A percentile compares a stretch with the other conserved stretches of the same genome.
phyloP scores from a whole-genome alignment of 192 early-diverging fungal species.

The Coemansia guatemalensis region DNA sequence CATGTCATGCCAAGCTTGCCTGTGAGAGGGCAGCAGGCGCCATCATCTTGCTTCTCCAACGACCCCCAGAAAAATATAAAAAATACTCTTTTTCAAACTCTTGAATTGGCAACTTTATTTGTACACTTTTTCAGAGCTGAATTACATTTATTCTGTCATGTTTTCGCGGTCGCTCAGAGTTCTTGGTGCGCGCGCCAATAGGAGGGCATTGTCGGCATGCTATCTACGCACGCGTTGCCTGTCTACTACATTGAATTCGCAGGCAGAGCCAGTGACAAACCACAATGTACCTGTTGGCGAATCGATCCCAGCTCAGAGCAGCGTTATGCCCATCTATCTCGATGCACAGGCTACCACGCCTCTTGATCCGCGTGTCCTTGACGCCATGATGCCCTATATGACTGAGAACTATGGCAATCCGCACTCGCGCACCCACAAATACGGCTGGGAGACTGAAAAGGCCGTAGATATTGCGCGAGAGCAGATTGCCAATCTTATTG shows the following conservation, averaged over 20 bases:
- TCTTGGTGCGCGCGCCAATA: constrained; percentile 15
- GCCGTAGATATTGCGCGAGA: constrained; percentile 85
- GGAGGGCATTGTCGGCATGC: constrained; percentile 1
- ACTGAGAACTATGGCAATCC: constrained; percentile 93
- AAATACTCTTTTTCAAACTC: too few relatives aligned
- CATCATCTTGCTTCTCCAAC: constrained; percentile 2
- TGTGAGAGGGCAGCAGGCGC: too few relatives aligned
- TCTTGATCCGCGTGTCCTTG: constrained; percentile 88
- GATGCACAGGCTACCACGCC: constrained; percentile 95
- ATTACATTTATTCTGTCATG: constrained; percentile 8
- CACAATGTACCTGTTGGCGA: constrained; percentile 38
- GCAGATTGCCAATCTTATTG: constrained; percentile 84
- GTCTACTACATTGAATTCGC: constrained; percentile 25
- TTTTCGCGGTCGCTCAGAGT: constrained; percentile 20
- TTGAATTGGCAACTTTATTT: background rate
- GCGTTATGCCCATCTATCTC: constrained; percentile 80
- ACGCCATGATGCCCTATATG: constrained; percentile 92
- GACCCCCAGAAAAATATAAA: too few relatives aligned
- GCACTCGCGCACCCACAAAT: constrained; percentile 95
- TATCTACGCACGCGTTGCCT: constrained; percentile 14
- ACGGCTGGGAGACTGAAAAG: constrained; percentile 94
- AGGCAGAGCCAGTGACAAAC: constrained; percentile 36
- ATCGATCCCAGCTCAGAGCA: constrained; percentile 5
- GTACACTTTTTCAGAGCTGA: constrained; percentile 1
- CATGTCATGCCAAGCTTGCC: too few relatives aligned